phyloP scores from a whole-genome alignment of 768 basidiomycete species.

The Lenzites betulinus region DNA sequence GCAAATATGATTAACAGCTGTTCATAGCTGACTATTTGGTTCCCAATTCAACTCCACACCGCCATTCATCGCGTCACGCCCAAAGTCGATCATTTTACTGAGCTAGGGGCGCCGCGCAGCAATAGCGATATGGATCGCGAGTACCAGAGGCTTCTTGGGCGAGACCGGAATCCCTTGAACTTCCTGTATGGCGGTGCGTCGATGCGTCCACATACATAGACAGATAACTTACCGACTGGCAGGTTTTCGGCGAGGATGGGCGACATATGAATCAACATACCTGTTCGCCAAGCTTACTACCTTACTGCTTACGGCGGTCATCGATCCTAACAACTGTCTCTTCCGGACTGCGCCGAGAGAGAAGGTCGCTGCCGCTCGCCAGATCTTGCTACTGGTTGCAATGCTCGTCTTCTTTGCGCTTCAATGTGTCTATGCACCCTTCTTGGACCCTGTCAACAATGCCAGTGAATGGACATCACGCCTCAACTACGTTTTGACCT shows the following conservation, averaged over 20 bases:
- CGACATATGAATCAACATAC: slow-evolving; percentile 61
- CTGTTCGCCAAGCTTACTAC: slow-evolving; percentile 72
- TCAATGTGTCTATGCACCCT: slow-evolving; percentile 64
- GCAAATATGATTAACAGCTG: background rate
- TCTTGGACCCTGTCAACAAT: slow-evolving; percentile 70
- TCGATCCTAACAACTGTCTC: slow-evolving; percentile 72
- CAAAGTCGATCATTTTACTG: slow-evolving; percentile 64
- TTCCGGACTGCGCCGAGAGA: slow-evolving; percentile 58
- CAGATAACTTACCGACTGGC: background rate
- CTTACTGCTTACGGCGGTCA: slow-evolving; percentile 62
- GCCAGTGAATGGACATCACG: slow-evolving; percentile 76
- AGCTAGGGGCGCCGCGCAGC: slow-evolving; percentile 65
- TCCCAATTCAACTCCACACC: slow-evolving; percentile 61
- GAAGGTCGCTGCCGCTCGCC: slow-evolving; percentile 57
- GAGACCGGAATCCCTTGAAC: slow-evolving; percentile 66
- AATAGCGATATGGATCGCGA: slow-evolving; percentile 63
- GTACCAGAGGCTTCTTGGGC: slow-evolving; percentile 64
- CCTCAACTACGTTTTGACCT: slow-evolving; percentile 67
- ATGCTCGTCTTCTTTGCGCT: slow-evolving; percentile 60
- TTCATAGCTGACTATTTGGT: slow-evolving; percentile 70
- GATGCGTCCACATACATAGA: no score
- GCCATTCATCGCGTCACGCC: slow-evolving; percentile 63
- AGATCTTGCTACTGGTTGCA: slow-evolving; percentile 58
- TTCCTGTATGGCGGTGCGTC: slow-evolving; percentile 69
- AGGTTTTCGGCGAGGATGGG: slow-evolving; percentile 76